phyloP scores from a whole-genome alignment of 2,329 filamentous ascomycete genomes.

The Thelonectria discophora region DNA sequence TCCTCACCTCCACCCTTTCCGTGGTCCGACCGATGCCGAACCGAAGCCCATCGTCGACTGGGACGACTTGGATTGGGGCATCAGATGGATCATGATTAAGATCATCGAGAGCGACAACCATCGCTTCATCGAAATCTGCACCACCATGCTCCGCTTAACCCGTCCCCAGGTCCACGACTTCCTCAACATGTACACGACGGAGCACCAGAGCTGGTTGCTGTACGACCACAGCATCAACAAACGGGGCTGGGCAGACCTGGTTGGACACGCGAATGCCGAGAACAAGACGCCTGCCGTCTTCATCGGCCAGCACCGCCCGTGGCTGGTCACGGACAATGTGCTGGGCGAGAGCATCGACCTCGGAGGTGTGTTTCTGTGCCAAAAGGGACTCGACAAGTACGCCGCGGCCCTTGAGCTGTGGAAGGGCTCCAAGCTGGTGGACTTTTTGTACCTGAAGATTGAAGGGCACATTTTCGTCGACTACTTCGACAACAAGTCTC shows the following conservation, averaged over 20 bases:
- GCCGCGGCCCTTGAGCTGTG: conserved; percentile 27
- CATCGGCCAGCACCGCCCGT: conserved; percentile 34
- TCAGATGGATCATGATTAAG: conserved; percentile 41
- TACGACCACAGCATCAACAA: conserved; percentile 31
- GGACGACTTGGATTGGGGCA: conserved; percentile 38
- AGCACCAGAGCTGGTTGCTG: conserved; percentile 30
- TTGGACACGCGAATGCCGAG: conserved; percentile 17
- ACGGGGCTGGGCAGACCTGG: conserved; percentile 26
- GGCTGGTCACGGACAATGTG: conserved; percentile 38
- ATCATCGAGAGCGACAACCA: conserved; percentile 29
- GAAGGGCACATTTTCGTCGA: conserved; percentile 40
- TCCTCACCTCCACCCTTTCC: background rate
- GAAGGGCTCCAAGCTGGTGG: conserved; percentile 15
- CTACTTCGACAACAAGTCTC: conserved; percentile 25
- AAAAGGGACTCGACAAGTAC: conserved; percentile 5
- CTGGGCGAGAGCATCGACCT: conserved; percentile 25
- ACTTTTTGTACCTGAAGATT: conserved; percentile 40
- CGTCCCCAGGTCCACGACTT: conserved; percentile 37
- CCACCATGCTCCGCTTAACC: conserved; percentile 31
- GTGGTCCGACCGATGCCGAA: background rate
- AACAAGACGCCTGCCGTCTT: conserved; percentile 21
- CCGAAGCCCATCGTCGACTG: conserved; percentile 17
- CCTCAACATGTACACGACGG: conserved; percentile 32
- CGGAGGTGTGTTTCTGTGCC: conserved; percentile 32
- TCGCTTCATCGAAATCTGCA: conserved; percentile 32